Percentiles rank a stretch among this genome's conserved stretches.
Evolutionary conservation across 2,329 filamentous ascomycete species (phyloP).

Genomic region (Microascus cirrosus): DNA sequence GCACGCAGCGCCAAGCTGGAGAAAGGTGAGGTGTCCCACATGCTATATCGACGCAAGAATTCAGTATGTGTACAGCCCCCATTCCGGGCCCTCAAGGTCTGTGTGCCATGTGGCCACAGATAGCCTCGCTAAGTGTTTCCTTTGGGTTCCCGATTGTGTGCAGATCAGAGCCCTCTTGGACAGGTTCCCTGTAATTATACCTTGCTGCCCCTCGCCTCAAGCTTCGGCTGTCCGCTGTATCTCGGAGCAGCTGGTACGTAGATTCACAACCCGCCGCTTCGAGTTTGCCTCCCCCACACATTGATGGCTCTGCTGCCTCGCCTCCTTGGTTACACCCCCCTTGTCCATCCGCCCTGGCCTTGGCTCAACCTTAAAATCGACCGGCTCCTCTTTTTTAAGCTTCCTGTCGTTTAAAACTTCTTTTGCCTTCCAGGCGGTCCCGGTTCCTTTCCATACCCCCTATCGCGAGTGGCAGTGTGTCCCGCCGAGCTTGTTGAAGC

Average conservation of each 20-base stretch:
- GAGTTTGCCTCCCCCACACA: too few species aligned
- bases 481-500: background rate
- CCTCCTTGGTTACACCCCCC: too few species aligned
- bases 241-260: too few species aligned
- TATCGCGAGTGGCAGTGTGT: background rate
- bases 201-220: background rate
- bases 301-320: too few species aligned
- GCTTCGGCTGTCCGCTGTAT: too few species aligned
- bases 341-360: too few species aligned
- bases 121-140: background rate
- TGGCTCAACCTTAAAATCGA: too few species aligned
- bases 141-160: background rate
- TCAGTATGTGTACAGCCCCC: background rate
- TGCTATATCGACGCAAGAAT: background rate
- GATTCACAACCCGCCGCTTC: too few species aligned
- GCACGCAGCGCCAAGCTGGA: background rate
- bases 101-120: background rate
- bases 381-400: too few species aligned
- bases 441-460: background rate
- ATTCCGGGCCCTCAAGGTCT: background rate
- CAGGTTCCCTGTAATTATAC: background rate
- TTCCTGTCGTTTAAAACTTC: too few species aligned
- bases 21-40: background rate
- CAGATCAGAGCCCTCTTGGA: background rate
- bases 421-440: too few species aligned